A percentile compares a stretch with the other conserved stretches of the same genome.
phyloP scores from a whole-genome alignment of 306 rosid species.

The Pueraria montana region DNA sequence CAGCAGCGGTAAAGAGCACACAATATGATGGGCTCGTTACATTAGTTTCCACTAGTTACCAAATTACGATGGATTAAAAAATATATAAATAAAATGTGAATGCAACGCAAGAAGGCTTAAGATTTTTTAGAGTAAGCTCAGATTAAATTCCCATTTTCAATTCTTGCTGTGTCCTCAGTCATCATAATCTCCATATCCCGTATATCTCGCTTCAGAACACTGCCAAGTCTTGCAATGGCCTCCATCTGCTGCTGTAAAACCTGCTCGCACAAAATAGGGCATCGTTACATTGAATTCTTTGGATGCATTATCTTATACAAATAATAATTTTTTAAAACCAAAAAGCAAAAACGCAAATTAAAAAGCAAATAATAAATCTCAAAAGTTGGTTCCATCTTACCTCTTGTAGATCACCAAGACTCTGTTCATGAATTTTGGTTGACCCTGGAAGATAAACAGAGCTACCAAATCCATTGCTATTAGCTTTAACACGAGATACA shows the following conservation, averaged over 20 bases:
- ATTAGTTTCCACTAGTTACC: slow-evolving; percentile 15
- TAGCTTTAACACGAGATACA: slow-evolving; percentile 79
- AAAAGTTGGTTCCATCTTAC: slow-evolving; percentile 50
- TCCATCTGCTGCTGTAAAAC: slow-evolving; percentile 96
- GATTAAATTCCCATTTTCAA: slow-evolving; percentile 47
- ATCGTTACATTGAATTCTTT: neutral
- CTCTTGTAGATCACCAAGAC: slow-evolving; percentile 93
- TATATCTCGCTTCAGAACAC: slow-evolving; percentile 87
- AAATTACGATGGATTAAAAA: slow-evolving; percentile 18
- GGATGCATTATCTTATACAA: neutral
- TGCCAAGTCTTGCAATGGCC: slow-evolving; percentile 91
- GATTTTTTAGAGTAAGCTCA: slow-evolving; percentile 31
- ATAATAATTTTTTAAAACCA: neutral
- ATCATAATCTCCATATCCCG: slow-evolving; percentile 93
- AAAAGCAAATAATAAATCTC: slow-evolving; percentile 20
- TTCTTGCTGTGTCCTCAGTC: slow-evolving; percentile 67
- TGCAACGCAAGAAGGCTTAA: neutral
- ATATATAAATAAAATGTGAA: slow-evolving; percentile 13
- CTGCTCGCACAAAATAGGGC: slow-evolving; percentile 55
- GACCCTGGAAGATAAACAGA: slow-evolving; percentile 83
- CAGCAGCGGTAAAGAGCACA: neutral
- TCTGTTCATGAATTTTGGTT: slow-evolving; percentile 84
- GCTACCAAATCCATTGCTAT: slow-evolving; percentile 67
- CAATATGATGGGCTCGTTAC: neutral
- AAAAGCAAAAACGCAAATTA: neutral